phyloP scores from a whole-genome alignment of 208 protist species.

The Angomonas deanei region DNA sequence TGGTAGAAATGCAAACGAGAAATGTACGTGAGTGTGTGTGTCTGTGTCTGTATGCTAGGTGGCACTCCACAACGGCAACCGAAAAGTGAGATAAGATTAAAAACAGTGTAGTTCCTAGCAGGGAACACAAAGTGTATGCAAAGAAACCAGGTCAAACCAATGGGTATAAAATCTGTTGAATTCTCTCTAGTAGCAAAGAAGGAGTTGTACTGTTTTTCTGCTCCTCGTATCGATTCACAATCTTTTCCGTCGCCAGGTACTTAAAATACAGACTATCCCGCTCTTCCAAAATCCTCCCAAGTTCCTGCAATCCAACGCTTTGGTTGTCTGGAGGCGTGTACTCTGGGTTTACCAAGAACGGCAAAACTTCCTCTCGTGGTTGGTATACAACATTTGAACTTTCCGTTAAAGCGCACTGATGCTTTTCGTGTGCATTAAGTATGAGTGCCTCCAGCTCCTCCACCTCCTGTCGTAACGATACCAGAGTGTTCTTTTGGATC shows the following conservation, averaged over 20 bases:
- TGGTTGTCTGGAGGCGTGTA: conserved; percentile 8
- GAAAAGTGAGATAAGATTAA: no score
- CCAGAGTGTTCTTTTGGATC: conserved; percentile 14
- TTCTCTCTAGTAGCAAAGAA: background rate
- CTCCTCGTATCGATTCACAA: conserved; percentile 12
- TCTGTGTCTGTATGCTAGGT: no score
- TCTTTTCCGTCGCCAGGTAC: conserved; percentile 20
- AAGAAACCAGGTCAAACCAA: no score
- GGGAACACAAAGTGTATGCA: no score
- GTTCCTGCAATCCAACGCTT: conserved; percentile 46
- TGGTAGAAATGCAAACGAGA: no score
- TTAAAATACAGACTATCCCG: conserved; percentile 48
- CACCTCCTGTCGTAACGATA: conserved; percentile 31
- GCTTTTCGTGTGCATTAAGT: conserved; percentile 27
- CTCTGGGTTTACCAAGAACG: background rate
- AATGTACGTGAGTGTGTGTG: no score
- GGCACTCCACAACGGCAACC: no score
- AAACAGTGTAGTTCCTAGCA: no score
- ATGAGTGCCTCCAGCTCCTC: conserved; percentile 41
- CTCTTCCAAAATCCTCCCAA: conserved; percentile 59
- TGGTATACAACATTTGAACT: background rate
- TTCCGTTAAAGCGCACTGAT: conserved; percentile 33
- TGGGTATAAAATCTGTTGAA: background rate
- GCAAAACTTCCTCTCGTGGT: background rate
- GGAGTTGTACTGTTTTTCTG: background rate